Evolutionary conservation across 345 rosid genomes (phyloP).

Genomic region (Eucalyptus globulus): DNA sequence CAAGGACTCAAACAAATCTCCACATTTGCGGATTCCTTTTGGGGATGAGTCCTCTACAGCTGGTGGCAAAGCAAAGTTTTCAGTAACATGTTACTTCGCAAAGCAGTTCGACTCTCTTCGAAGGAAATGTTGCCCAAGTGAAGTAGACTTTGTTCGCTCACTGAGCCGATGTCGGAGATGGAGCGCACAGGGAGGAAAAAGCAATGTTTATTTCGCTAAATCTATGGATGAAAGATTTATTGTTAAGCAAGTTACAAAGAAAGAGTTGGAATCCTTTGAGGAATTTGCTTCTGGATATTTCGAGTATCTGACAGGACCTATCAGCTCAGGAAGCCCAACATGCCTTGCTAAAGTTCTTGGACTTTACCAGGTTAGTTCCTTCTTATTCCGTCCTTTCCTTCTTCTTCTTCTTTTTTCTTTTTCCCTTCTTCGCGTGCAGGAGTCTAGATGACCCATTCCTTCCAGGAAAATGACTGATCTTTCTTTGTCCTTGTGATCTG

Average conservation of each 20-base stretch:
- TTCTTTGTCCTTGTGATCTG: background rate
- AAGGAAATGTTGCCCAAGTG: slow-evolving; percentile 70
- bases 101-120: slow-evolving; percentile 75
- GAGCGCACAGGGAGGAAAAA: slow-evolving; percentile 98
- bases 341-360: slow-evolving; percentile 98
- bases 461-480: background rate
- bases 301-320: slow-evolving; percentile 61
- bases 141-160: slow-evolving; percentile 74
- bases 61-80: slow-evolving; percentile 70
- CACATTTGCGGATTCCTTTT: slow-evolving; percentile 62
- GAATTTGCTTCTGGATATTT: slow-evolving; percentile 86
- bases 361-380: slow-evolving; percentile 74
- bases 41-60: slow-evolving; percentile 43
- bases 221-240: slow-evolving; percentile 94
- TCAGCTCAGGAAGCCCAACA: slow-evolving; percentile 74
- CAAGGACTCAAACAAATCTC: slow-evolving; percentile 54
- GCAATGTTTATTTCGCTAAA: slow-evolving; percentile 91
- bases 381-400: background rate
- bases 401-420: background rate
- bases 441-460: background rate
- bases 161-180: slow-evolving; percentile 85
- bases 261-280: slow-evolving; percentile 86
- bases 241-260: slow-evolving; percentile 80
- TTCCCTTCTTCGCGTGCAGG: background rate
- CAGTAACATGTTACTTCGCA: slow-evolving; percentile 85